These are phyloP conservation scores for Aspergillus hortae DNA, from an alignment of 2,329 filamentous ascomycete genomes.

Conservation along the genomic window DNA sequence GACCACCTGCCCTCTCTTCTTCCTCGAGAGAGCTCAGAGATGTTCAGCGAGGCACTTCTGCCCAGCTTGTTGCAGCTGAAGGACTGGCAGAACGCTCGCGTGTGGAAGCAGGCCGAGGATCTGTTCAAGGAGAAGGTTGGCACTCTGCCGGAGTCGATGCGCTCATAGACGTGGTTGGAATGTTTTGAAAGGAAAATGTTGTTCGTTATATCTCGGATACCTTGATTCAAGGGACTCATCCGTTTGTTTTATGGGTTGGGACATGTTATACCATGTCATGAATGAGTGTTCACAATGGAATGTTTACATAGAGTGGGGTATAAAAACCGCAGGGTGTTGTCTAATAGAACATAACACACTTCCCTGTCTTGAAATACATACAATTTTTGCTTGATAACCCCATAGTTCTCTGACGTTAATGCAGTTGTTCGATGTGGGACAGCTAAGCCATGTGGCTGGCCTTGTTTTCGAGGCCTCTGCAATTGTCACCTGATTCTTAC, in stretches of 20 bases:
- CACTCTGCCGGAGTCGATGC: slow-evolving; percentile 52
- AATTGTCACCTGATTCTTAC: not conserved
- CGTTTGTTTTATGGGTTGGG: not conserved
- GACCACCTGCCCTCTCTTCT: slow-evolving; percentile 81
- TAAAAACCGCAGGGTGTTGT: not conserved
- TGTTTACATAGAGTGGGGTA: slow-evolving; percentile 22
- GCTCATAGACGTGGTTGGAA: not conserved
- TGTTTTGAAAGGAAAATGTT: not conserved
- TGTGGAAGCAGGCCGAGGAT: slow-evolving; percentile 84
- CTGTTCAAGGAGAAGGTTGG: slow-evolving; percentile 79
- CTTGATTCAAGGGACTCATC: not conserved
- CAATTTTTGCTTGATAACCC: not conserved
- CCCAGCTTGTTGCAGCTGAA: slow-evolving; percentile 75
- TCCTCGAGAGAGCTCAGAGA: slow-evolving; percentile 81
- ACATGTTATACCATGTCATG: not conserved
- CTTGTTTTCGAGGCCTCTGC: not conserved
- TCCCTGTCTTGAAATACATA: not conserved
- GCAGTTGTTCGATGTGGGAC: no score
- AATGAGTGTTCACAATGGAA: not conserved
- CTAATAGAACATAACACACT: slow-evolving; percentile 2
- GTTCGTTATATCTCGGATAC: not conserved
- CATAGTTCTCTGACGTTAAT: not conserved
- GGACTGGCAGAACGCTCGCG: slow-evolving; percentile 64
- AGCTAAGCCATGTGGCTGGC: not conserved
- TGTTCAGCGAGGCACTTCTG: slow-evolving; percentile 74